Base-by-base conservation (phyloP, 768 basidiomycete species). In the Panellus pusillus region DNA sequence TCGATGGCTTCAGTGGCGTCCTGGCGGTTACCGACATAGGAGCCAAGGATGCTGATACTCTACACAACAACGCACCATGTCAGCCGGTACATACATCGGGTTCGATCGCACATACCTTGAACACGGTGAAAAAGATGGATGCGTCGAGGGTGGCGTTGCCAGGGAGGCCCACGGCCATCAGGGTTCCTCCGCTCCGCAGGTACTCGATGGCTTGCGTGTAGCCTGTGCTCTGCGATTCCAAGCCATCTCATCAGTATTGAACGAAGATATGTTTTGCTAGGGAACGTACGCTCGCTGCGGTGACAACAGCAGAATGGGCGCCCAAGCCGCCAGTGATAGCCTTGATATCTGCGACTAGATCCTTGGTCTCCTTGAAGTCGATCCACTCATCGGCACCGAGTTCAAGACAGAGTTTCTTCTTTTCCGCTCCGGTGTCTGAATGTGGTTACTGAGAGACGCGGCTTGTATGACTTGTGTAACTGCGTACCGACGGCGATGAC, bases 101-200 rank as follows among this genome's bases (percentile, higher is more conserved):
- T 35, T 38, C 44, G 50, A 29, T 49, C 54, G 3, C 13, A 24
- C 62, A 7, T 44, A 77, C 78, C 73, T 87, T 87, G 64, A 75
- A 72, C 9, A 87, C 86, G 1, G 83, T 87, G 73, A 79, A 89
- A 75, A 89, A 89, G 59, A 89, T 86, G 24, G 81, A 79, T 0
- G 83, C 81, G 19, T 74, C 73, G 6, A 90, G 69, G 9, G 68
- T 78, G 1, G 84, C 83, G 28, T 81, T 74, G 5, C 79, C 79
- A 1, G 91, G 91, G 1, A 93, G 71, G 20, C 91, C 91, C 44
- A 94, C 89, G 15, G 79, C 86, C 78, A 93, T 87, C 49, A 93
- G 74, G 4, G 79, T 82, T 11, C 90, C 89, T 29, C 83, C 82
- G 4, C 77, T 74, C 29, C 90, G 81, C 48, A 95, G 75, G 68